A percentile compares a stretch with the other conserved stretches of the same genome.
Conservation (phyloP, 768 basidiomycete genomes). For the Agrocybe chaxingu region DNA sequence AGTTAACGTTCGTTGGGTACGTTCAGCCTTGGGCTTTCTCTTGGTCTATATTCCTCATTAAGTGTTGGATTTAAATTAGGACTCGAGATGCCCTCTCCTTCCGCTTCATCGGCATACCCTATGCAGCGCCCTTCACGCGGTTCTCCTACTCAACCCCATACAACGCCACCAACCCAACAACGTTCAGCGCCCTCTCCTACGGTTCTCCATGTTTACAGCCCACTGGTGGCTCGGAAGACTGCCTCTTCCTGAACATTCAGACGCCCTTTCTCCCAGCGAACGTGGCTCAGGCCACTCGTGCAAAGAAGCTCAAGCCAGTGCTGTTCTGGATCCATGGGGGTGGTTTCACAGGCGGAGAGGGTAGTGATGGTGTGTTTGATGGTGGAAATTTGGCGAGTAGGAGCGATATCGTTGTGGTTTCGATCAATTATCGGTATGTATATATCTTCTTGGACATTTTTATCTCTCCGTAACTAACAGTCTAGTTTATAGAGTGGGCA, state of each 20-base stretch:
- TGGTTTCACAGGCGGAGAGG: slow-evolving; percentile 38
- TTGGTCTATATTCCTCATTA: background rate
- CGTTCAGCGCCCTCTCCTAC: slow-evolving; percentile 27
- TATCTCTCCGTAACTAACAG: slow-evolving; percentile 26
- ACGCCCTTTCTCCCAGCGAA: slow-evolving; percentile 33
- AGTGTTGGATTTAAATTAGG: slow-evolving; percentile 16
- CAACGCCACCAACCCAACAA: slow-evolving; percentile 18
- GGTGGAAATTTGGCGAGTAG: slow-evolving; percentile 43
- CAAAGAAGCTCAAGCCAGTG: slow-evolving; percentile 32
- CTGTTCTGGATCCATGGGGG: slow-evolving; percentile 53
- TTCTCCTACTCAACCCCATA: slow-evolving; percentile 39
- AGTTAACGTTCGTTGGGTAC: slow-evolving; percentile 21
- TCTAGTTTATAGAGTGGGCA: slow-evolving; percentile 25
- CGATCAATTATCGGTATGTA: slow-evolving; percentile 38
- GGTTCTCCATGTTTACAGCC: slow-evolving; percentile 31
- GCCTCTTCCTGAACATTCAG: slow-evolving; percentile 45
- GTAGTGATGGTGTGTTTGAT: slow-evolving; percentile 36
- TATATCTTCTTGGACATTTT: slow-evolving; percentile 26
- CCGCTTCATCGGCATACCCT: slow-evolving; percentile 51
- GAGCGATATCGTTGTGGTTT: slow-evolving; percentile 35
- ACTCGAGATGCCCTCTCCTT: slow-evolving; percentile 47
- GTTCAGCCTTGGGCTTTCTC: background rate
- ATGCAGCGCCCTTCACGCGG: slow-evolving; percentile 39
- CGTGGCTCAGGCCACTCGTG: slow-evolving; percentile 1
- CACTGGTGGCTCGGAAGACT: slow-evolving; percentile 33